These are phyloP conservation scores for Tylopilus sp. DNA, from an alignment of 1,284 basidiomycete species.

Conservation along the genomic window DNA sequence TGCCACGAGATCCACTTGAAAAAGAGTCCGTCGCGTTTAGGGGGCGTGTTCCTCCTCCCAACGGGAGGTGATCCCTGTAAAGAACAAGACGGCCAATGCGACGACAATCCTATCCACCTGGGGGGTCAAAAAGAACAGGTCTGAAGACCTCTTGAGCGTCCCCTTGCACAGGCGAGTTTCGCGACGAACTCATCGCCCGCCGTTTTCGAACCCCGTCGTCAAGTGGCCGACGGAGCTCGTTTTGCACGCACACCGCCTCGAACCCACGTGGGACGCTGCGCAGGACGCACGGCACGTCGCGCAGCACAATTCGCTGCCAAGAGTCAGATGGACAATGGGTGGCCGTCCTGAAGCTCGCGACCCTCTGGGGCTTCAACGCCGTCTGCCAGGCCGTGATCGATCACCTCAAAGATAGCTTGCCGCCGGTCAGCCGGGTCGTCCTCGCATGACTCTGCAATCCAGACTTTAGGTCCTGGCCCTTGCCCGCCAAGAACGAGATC, in stretches of 20 bases:
- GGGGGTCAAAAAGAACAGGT: slow-evolving; percentile 9
- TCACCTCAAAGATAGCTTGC: too few relatives aligned
- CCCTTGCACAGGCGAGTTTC: slow-evolving; percentile 10
- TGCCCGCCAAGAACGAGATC: slow-evolving; percentile 15
- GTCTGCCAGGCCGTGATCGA: background rate
- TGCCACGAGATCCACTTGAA: too few relatives aligned
- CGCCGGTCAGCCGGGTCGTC: too few relatives aligned
- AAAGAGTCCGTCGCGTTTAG: slow-evolving; percentile 11
- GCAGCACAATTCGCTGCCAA: background rate
- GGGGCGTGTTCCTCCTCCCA: slow-evolving; percentile 12
- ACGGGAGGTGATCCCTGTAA: background rate
- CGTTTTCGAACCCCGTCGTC: too few relatives aligned
- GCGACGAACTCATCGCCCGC: too few relatives aligned
- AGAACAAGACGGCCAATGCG: slow-evolving; percentile 6
- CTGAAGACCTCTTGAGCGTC: slow-evolving; percentile 12
- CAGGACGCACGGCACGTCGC: background rate
- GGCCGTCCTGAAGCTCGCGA: too few relatives aligned
- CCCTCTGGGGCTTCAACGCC: slow-evolving; percentile 12
- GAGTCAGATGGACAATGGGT: too few relatives aligned
- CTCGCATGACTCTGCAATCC: too few relatives aligned
- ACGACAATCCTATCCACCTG: slow-evolving; percentile 12
- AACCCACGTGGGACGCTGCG: background rate
- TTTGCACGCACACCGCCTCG: too few relatives aligned
- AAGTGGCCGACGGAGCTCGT: too few relatives aligned
- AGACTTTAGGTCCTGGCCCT: background rate